Evolutionary conservation across 305 asterid species (phyloP).

Genomic region (Salvia sclarea): DNA sequence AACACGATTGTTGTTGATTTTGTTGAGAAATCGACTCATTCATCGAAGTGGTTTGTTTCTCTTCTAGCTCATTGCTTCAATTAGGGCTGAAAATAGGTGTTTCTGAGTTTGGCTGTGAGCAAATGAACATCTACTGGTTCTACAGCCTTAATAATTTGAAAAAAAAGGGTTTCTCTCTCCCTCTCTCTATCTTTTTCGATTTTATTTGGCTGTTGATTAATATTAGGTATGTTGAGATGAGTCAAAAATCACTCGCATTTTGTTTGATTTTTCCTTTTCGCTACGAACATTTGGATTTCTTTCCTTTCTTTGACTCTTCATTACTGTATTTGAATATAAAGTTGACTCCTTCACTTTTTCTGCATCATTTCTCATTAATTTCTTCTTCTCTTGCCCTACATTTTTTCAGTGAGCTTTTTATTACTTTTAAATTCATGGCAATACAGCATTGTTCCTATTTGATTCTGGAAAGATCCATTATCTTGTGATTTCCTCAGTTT

Average conservation of each 20-base stretch:
- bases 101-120: slow-evolving; percentile 19
- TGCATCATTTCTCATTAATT: slow-evolving; percentile 25
- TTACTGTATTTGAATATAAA: slow-evolving; percentile 31
- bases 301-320: slow-evolving; percentile 27
- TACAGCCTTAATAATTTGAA: neutral
- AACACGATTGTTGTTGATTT: slow-evolving; percentile 17
- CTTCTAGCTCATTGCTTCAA: slow-evolving; percentile 30
- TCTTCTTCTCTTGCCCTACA: neutral
- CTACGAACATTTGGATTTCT: slow-evolving; percentile 27
- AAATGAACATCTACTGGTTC: neutral
- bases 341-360: slow-evolving; percentile 30
- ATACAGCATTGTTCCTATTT: slow-evolving; percentile 28
- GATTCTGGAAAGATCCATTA: slow-evolving; percentile 33
- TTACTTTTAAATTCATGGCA: slow-evolving; percentile 20
- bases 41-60: slow-evolving; percentile 9
- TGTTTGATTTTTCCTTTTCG: neutral
- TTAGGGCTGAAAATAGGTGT: slow-evolving; percentile 26
- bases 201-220: slow-evolving; percentile 5
- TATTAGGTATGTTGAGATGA: slow-evolving; percentile 19
- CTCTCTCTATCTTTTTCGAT: neutral
- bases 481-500: slow-evolving; percentile 20
- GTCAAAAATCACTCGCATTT: neutral
- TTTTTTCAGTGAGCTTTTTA: slow-evolving; percentile 4
- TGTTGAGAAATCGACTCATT: slow-evolving; percentile 14
- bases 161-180: slow-evolving; percentile 15